Conservation (phyloP, 78 protist species). For the Dictyostelium brefeldianum region DNA sequence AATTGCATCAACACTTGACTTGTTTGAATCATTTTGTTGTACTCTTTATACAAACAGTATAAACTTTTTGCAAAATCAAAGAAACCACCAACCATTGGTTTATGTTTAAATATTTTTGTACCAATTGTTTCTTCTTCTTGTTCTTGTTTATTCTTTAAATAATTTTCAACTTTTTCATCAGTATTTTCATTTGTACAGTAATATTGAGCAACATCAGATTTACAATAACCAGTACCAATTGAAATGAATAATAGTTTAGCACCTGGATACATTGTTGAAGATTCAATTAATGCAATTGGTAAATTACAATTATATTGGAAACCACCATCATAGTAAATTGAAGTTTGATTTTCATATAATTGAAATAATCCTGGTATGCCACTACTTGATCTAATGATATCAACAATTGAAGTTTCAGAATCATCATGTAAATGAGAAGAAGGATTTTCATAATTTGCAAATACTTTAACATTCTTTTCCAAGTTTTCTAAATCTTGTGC, state of each 20-base stretch:
- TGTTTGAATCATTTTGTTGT: neutral
- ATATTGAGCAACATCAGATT: neutral
- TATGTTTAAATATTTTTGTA: neutral
- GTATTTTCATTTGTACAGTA: neutral
- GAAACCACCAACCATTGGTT: neutral
- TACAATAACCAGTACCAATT: slow-evolving; percentile 2
- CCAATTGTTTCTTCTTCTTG: neutral
- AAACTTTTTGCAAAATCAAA: neutral
- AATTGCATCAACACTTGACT: neutral
- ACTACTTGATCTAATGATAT: neutral
- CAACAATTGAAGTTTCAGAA: neutral
- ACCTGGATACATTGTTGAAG: neutral
- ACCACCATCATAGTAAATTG: slow-evolving; percentile 18
- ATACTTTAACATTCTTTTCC: neutral
- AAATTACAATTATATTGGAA: slow-evolving; percentile 14
- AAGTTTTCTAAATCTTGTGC: neutral
- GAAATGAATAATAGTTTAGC: slow-evolving; percentile 17
- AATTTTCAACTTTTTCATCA: neutral
- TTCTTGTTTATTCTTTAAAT: neutral
- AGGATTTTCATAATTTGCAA: slow-evolving; percentile 18
- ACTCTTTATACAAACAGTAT: neutral
- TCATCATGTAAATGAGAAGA: neutral
- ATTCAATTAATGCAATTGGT: slow-evolving; percentile 23
- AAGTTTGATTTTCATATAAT: neutral
- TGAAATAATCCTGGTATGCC: slow-evolving; percentile 20